Conservation (phyloP, 2,329 filamentous ascomycete genomes). For the Aspergillus sp. region DNA sequence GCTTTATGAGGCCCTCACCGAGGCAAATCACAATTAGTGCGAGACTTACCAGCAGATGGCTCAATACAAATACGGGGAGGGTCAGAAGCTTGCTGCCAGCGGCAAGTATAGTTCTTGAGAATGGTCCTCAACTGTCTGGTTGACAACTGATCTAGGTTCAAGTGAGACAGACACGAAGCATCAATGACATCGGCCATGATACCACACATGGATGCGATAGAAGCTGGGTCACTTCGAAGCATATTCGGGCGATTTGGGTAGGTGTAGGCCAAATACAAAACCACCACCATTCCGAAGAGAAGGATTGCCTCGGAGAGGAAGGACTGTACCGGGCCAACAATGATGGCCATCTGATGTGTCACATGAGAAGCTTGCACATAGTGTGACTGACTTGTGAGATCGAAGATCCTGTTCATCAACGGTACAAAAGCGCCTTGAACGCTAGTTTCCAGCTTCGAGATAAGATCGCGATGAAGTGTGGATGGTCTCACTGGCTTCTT, state of each 20-base stretch:
- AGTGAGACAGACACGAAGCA: conserved; percentile 4
- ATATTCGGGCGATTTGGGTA: conserved; percentile 9
- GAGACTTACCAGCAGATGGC: conserved; percentile 2
- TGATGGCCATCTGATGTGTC: conserved; percentile 4
- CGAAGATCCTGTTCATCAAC: conserved; percentile 11
- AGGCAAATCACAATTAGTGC: background rate
- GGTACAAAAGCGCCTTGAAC: conserved; percentile 8
- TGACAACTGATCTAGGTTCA: conserved; percentile 4
- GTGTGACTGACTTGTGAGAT: background rate
- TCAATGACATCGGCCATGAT: conserved; percentile 10
- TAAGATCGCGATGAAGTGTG: background rate
- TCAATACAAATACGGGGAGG: conserved; percentile 6
- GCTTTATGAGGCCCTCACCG: no score
- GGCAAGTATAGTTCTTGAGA: conserved; percentile 5
- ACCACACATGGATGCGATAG: conserved; percentile 12
- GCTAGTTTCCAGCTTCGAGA: background rate
- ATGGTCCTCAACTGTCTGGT: conserved; percentile 5
- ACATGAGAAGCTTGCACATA: conserved; percentile 8
- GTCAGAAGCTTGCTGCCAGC: conserved; percentile 1
- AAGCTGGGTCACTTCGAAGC: conserved; percentile 8
- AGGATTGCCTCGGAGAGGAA: conserved; percentile 5
- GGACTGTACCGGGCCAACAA: background rate
- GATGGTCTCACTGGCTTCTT: background rate
- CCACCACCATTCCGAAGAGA: background rate
- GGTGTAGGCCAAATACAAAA: conserved; percentile 4